Percentiles rank a stretch among this genome's conserved stretches.
Conservation (phyloP, 116 monocot genomes). For the Zostera marina region DNA sequence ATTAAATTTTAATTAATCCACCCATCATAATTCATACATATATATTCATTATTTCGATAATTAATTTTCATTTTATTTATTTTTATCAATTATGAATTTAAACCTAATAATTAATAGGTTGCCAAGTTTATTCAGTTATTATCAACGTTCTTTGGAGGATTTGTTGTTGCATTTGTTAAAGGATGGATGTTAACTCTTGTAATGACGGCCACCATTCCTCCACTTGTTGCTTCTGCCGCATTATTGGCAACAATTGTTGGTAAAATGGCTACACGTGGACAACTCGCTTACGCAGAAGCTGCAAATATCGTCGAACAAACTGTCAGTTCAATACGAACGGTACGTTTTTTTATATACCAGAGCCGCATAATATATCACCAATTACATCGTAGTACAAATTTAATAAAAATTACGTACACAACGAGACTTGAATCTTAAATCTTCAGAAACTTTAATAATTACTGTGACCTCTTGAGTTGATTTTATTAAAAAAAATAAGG, state of each 20-base stretch:
- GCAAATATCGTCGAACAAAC: conserved; percentile 41
- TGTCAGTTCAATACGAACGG: conserved; percentile 35
- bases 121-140: conserved; percentile 30
- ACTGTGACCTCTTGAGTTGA: too few relatives aligned
- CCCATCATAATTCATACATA: background rate
- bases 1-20: background rate
- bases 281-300: conserved; percentile 20
- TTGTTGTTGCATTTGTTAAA: conserved; percentile 26
- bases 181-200: conserved; percentile 48
- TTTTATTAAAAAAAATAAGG: too few relatives aligned
- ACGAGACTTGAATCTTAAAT: too few relatives aligned
- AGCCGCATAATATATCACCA: too few relatives aligned
- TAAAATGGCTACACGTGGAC: conserved; percentile 11
- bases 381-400: too few relatives aligned
- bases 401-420: too few relatives aligned
- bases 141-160: conserved; percentile 26
- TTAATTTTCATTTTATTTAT: background rate
- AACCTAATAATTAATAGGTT: conserved; percentile 15
- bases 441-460: too few relatives aligned
- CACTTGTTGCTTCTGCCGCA: conserved; percentile 10
- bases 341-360: too few relatives aligned
- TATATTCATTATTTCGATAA: background rate
- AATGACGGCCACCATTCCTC: conserved; percentile 23
- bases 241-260: conserved; percentile 8
- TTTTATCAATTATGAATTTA: background rate